Base-by-base conservation (phyloP, 2,329 filamentous ascomycete genomes). In the Talaromyces sp. region DNA sequence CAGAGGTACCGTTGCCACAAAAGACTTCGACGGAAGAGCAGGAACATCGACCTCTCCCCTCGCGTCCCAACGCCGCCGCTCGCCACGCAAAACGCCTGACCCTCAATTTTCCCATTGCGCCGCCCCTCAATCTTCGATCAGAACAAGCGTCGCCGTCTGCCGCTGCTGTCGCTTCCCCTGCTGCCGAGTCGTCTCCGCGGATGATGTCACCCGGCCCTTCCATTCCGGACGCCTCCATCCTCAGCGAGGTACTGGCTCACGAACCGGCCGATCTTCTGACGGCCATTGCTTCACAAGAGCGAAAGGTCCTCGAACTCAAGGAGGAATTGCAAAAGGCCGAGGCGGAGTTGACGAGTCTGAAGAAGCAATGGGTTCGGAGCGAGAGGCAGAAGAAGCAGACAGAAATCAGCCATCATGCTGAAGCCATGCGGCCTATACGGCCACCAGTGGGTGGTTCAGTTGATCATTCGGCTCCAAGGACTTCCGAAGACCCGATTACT, bases 291-390 rank as follows among this genome's bases (percentile, higher is more conserved):
- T 87, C 90, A 13, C 92, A 97, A 75, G 94, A 99, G 76, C 83
- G 94, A 58, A 86, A 85, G 64, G 93, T 99, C 1, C 77, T 99
- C 58, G 94, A 97, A 74, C 78, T 99, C 54, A 88, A 87, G 60
- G 94, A 99, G 72, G 93, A 97, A 73, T 79, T 99, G n/a, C 77
- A 80, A 22, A 87, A 86, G 60, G 93, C 94, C 5, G 93, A 99
- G 70, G 76, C 78, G 11, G 89, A 96, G 48, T 78, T 99, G 40
- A 78, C 79, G 48, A 82, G 78, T 41, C 78, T 99, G 61, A 97
- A 97, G 78, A 87, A 84, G 67, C 88, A 91, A 72, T 97, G 90
- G 87, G 84, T 89, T 1, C 76, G 80, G 13, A 85, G 91, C 61
- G 91, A 97, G 70, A 85, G 84, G 48, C 82, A 84, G 60, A 90